phyloP scores from a whole-genome alignment of 208 protist species.

The Wallacemonas sp. region DNA sequence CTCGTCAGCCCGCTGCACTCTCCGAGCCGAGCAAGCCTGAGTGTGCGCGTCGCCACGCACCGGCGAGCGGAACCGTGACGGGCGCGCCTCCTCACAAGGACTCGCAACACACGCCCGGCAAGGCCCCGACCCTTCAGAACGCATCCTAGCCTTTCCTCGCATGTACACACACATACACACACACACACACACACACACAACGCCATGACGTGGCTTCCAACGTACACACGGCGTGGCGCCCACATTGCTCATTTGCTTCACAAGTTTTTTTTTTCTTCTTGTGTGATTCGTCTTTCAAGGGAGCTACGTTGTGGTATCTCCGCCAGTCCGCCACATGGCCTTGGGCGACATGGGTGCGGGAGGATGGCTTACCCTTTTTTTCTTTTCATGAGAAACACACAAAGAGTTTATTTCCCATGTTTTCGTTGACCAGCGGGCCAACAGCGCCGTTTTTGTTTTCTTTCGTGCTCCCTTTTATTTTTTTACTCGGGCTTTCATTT shows the following conservation, averaged over 20 bases:
- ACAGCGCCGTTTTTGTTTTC: too few species aligned
- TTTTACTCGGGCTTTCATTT: too few species aligned
- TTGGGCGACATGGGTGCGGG: too few species aligned
- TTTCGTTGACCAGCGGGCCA: too few species aligned
- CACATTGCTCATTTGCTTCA: background rate
- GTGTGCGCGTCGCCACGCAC: conserved; percentile 21
- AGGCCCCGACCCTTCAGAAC: conserved; percentile 23
- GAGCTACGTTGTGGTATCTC: too few species aligned
- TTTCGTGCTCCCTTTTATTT: too few species aligned
- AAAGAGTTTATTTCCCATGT: too few species aligned
- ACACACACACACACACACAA: conserved; percentile 4
- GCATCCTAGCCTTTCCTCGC: background rate
- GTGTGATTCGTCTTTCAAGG: too few species aligned
- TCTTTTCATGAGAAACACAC: too few species aligned
- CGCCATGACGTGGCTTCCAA: background rate
- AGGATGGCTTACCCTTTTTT: too few species aligned
- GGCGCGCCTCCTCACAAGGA: background rate
- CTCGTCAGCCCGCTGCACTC: conserved; percentile 13
- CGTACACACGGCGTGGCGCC: too few species aligned
- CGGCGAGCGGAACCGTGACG: conserved; percentile 13
- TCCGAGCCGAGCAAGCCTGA: conserved; percentile 35
- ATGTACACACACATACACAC: conserved; percentile 13
- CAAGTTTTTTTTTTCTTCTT: conserved; percentile 10
- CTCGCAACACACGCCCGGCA: conserved; percentile 7
- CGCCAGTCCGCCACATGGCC: too few species aligned